Conservation (phyloP, 495 filamentous ascomycete genomes). For the Penicillium odoratum region DNA sequence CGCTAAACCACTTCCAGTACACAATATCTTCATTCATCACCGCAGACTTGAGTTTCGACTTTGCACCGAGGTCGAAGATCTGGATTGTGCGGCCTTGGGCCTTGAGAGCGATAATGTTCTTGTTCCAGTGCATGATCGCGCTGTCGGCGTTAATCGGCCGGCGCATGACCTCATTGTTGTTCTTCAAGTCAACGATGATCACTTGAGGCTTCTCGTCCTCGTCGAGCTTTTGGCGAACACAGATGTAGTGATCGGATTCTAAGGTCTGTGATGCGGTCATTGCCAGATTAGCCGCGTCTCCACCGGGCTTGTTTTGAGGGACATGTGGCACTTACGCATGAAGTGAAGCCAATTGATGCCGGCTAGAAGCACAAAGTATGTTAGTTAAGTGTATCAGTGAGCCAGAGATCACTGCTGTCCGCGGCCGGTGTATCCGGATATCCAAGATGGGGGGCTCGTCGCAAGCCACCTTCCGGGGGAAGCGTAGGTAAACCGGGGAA, state of each 20-base stretch:
- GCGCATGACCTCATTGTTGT: conserved; percentile 87
- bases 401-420: conserved; percentile 11
- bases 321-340: conserved; percentile 69
- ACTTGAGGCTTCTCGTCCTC: conserved; percentile 84
- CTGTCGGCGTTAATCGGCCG: conserved; percentile 98
- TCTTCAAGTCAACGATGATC: conserved; percentile 94
- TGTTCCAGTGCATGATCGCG: conserved; percentile 98
- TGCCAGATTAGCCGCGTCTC: conserved; percentile 16
- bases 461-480: conserved; percentile 14
- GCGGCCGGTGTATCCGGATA: conserved; percentile 24
- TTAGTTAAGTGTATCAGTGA: conserved; percentile 37
- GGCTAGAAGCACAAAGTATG: conserved; percentile 48
- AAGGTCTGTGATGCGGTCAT: conserved; percentile 66
- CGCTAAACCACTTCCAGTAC: conserved; percentile 99
- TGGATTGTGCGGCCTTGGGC: conserved; percentile 90
- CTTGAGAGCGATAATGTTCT: conserved; percentile 93
- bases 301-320: conserved; percentile 9
- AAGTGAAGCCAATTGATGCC: conserved; percentile 90
- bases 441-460: conserved; percentile 19
- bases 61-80: conserved; percentile 90
- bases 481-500: conserved; percentile 24
- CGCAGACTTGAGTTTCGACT: conserved; percentile 90
- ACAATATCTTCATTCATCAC: conserved; percentile 95
- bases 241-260: conserved; percentile 95
- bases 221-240: conserved; percentile 87